Base-by-base conservation (phyloP, 345 rosid genomes). In the Odontarrhena argentea region DNA sequence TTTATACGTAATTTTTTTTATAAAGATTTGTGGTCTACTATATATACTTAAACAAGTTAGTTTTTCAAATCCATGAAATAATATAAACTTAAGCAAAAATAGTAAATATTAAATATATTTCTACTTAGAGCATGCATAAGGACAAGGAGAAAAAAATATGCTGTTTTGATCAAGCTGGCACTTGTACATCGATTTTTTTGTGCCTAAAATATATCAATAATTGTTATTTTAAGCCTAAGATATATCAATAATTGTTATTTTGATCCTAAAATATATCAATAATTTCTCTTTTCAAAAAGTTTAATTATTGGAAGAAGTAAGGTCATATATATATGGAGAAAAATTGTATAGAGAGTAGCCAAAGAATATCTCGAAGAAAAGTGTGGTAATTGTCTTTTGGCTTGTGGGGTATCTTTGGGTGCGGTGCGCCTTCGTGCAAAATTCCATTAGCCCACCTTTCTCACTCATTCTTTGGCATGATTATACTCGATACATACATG, bases 381-480 rank as follows among this genome's bases (percentile, higher is more conserved):
- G 48, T 38, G 55, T 68, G 64, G n/a, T 67, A 67, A 67, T 47
- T 46, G 58, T 61, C 77, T 67, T 74, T 67, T 74, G 77, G 73
- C 73, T 67, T 61, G 77, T 60, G 69, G 78, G 78, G 78, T 74
- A 55, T 32, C 3, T 9, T 68, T 74, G 40, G 74, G 69, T 74
- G 78, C 78, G 74, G 69, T 74, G 78, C 78, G 77, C 42, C 55
- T 74, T 68, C 78, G 78, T 74, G 78, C 69, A 58, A 55, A 74
- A 49, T 3, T 68, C 69, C 69, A 68, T 67, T 60, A 52, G 41
- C 22, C 69, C 47, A 47, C 65, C 26, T 52, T 58, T 65, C 43
- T 9, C 57, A 57, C 59, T 26, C 12, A 10, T 42, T n/a, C 14
- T 66, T 74, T 34, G 26, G 67, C 54, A 60, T 51, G 37, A 49